These are phyloP conservation scores for Hemerocallis citrina DNA, from an alignment of 106 monocot genomes.

Conservation along the genomic window DNA sequence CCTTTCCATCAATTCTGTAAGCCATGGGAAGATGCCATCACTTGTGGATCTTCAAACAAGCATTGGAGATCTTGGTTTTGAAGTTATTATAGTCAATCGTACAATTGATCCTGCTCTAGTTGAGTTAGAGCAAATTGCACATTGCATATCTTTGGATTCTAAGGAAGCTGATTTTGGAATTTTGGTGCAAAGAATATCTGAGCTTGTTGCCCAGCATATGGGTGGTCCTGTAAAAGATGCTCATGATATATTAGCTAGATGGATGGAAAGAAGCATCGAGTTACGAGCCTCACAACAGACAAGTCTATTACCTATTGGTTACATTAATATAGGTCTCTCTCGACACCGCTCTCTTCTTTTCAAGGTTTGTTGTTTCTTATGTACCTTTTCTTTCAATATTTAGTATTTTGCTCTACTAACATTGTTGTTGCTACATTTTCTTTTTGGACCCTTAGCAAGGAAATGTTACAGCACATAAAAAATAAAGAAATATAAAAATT, in stretches of 20 bases:
- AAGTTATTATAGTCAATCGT: slow-evolving; percentile 86
- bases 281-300: slow-evolving; percentile 73
- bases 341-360: slow-evolving; percentile 95
- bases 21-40: slow-evolving; percentile 61
- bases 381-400: too few species aligned
- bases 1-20: slow-evolving; percentile 29
- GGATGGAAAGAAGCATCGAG: slow-evolving; percentile 78
- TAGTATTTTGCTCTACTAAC: too few species aligned
- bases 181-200: slow-evolving; percentile 85
- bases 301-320: slow-evolving; percentile 84
- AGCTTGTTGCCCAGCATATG: slow-evolving; percentile 86
- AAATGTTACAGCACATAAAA: too few species aligned
- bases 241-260: slow-evolving; percentile 63
- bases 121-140: slow-evolving; percentile 87
- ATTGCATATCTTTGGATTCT: slow-evolving; percentile 67
- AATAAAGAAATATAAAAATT: too few species aligned
- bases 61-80: slow-evolving; percentile 93
- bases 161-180: slow-evolving; percentile 35
- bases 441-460: too few species aligned
- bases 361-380: slow-evolving; percentile 49
- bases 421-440: too few species aligned
- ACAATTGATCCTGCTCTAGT: slow-evolving; percentile 54
- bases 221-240: slow-evolving; percentile 92
- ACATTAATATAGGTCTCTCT: slow-evolving; percentile 70
- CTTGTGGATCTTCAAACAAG: slow-evolving; percentile 74